Base-by-base conservation (phyloP, 2,329 filamentous ascomycete species). In the Verticillium longisporum region DNA sequence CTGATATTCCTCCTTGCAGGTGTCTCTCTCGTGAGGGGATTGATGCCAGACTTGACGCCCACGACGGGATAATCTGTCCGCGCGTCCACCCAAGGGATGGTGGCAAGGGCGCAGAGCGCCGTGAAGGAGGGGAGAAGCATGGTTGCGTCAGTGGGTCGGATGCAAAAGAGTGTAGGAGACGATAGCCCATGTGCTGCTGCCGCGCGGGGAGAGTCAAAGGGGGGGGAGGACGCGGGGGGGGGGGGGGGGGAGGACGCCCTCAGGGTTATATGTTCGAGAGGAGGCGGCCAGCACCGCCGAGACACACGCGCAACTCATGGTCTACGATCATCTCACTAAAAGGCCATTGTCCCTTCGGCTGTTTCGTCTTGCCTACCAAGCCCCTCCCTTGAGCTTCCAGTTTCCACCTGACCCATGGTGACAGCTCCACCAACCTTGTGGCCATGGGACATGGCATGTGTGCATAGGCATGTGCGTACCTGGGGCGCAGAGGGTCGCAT, bases 1-100 rank as follows among this genome's bases (percentile, higher is more conserved):
- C 81, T 79, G 63, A 85, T 80, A 62, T 80, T 79, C 61, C 72
- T 70, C 59, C 82, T 76, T 53, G 71, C 61, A 6, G 82, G 82
- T 32, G 76, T 72, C 57, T 75, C 72, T 3, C 75, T 75, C 14
- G 76, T 77, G 21, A 58, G 57, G 14, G 62, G 55, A 62, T 75
- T 69, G 60, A 80, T 71, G 11, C 74, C 73, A 2, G 69, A 69
- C 18, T 67, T 65, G 54, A 73, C 71, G 57, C 80, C 80, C 26
- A 74, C 73, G 7, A 82, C 65, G 18, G 72, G 68, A 26, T 60
- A 36, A n/a, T 61, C 31, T 36, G 59, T 58, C 38, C 21, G 38
- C 4, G 60, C 54, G 38, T 34, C 31, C 3, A 21, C 36, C 55
- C 55, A 57, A 55, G 58, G 58, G 9, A 56, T 38, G 15, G 31